phyloP scores from a whole-genome alignment of 805 yeast species.

The Schizosaccharomyces cryophilus region DNA sequence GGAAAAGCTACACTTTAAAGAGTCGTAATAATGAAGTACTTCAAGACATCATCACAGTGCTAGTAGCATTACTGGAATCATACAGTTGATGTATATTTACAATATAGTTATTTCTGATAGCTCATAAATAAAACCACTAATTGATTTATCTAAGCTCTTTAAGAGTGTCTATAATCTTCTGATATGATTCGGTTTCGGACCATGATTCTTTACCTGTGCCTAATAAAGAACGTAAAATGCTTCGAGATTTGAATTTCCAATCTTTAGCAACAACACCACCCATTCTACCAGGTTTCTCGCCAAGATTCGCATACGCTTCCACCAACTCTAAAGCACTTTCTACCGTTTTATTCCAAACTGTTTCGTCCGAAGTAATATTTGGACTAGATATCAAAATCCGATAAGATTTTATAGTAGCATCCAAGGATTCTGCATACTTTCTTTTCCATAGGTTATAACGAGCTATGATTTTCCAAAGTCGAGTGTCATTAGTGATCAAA shows the following conservation, averaged over 20 bases:
- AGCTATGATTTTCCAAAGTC: slow-evolving; percentile 67
- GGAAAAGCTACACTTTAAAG: not conserved
- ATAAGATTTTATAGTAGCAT: slow-evolving; percentile 65
- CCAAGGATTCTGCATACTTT: slow-evolving; percentile 71
- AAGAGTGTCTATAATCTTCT: slow-evolving; percentile 18
- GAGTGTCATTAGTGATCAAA: slow-evolving; percentile 36
- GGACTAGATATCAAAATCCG: slow-evolving; percentile 41
- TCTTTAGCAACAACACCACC: slow-evolving; percentile 55
- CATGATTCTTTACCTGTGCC: slow-evolving; percentile 56
- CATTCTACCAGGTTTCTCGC: slow-evolving; percentile 67
- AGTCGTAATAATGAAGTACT: not conserved
- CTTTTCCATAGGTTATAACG: slow-evolving; percentile 68
- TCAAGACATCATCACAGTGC: not conserved
- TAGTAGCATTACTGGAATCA: no score
- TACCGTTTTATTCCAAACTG: slow-evolving; percentile 53
- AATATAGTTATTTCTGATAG: no score
- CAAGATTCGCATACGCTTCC: slow-evolving; percentile 67
- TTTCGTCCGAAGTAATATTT: slow-evolving; percentile 34
- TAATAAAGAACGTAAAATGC: slow-evolving; percentile 46
- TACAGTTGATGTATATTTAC: no score
- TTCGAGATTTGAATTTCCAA: slow-evolving; percentile 68
- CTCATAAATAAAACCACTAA: no score
- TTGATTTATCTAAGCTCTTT: no score
- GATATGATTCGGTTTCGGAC: slow-evolving; percentile 66
- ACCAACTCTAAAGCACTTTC: slow-evolving; percentile 55